Evolutionary conservation across 768 basidiomycete genomes (phyloP).

Genomic region (Russula brevipes): DNA sequence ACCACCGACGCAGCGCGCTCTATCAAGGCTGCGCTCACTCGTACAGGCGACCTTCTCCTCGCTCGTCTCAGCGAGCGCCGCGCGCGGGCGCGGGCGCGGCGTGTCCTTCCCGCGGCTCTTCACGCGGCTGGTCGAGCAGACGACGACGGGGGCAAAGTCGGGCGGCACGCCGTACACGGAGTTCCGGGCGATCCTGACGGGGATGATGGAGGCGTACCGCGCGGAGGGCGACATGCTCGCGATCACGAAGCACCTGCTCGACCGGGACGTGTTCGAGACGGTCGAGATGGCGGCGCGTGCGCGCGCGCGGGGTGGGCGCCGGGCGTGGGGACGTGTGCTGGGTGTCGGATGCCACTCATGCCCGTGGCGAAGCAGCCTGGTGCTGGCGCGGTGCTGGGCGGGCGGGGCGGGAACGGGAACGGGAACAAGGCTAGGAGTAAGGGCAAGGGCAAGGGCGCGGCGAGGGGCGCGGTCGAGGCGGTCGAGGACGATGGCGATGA

Average conservation of each 20-base stretch:
- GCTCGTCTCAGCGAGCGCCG: constrained; percentile 76
- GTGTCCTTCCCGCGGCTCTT: constrained; percentile 91
- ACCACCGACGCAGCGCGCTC: constrained; percentile 27
- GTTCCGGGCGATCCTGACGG: constrained; percentile 82
- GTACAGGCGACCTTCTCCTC: constrained; percentile 82
- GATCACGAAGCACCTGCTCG: constrained; percentile 77
- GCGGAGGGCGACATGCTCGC: constrained; percentile 85
- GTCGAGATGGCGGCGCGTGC: constrained; percentile 56
- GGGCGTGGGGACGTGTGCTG: constrained; percentile 43
- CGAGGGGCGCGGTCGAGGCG: constrained; percentile 13
- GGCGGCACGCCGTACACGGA: constrained; percentile 72
- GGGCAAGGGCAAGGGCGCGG: constrained; percentile 22
- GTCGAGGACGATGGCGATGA: not conserved
- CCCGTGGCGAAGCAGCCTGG: constrained; percentile 2
- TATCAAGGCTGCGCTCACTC: constrained; percentile 59
- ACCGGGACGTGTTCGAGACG: constrained; percentile 75
- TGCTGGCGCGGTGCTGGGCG: not conserved
- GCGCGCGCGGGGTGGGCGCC: constrained; percentile 61
- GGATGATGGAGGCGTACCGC: constrained; percentile 95
- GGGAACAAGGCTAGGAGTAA: not conserved
- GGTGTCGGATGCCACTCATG: constrained; percentile 49
- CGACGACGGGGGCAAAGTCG: constrained; percentile 37
- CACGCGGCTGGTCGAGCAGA: constrained; percentile 81
- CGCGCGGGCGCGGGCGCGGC: constrained; percentile 41
- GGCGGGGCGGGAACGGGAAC: not conserved